Percentiles rank a stretch among this genome's conserved stretches.
Evolutionary conservation across 2,329 filamentous ascomycete species (phyloP).

Genomic region (Colletotrichum destructivum): DNA sequence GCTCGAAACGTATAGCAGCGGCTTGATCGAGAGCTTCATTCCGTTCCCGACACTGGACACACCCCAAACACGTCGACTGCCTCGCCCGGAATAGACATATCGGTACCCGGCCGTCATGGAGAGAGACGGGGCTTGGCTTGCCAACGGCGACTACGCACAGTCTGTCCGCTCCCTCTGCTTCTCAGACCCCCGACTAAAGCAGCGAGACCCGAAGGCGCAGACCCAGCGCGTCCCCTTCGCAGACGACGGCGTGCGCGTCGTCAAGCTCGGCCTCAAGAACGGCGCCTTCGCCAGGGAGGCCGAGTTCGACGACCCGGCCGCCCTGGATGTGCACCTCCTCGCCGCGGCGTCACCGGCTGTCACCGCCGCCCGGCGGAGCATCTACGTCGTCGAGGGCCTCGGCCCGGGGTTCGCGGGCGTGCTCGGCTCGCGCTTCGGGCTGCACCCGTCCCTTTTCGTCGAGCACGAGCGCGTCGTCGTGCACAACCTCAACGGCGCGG

Average conservation of each 20-base stretch:
- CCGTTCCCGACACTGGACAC: not conserved
- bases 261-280: conserved; percentile 39
- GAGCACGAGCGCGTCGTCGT: conserved; percentile 48
- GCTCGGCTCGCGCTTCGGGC: conserved; percentile 43
- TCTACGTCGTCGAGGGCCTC: conserved; percentile 47
- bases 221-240: conserved; percentile 42
- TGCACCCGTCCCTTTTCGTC: conserved; percentile 47
- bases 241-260: conserved; percentile 38
- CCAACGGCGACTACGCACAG: conserved; percentile 37
- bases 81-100: not conserved
- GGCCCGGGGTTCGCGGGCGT: conserved; percentile 44
- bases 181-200: conserved; percentile 44
- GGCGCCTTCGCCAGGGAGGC: conserved; percentile 30
- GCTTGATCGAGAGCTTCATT: not conserved
- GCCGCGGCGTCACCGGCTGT: not conserved
- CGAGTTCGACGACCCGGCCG: conserved; percentile 34
- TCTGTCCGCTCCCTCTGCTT: conserved; percentile 37
- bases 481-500: conserved; percentile 42
- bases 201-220: conserved; percentile 45
- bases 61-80: too few relatives aligned
- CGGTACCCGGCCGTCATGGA: conserved; percentile 18
- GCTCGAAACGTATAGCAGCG: not conserved
- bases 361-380: conserved; percentile 15
- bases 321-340: conserved; percentile 20
- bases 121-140: conserved; percentile 35